phyloP scores from a whole-genome alignment of 2,329 filamentous ascomycete genomes.

The Venturia oleaginea region DNA sequence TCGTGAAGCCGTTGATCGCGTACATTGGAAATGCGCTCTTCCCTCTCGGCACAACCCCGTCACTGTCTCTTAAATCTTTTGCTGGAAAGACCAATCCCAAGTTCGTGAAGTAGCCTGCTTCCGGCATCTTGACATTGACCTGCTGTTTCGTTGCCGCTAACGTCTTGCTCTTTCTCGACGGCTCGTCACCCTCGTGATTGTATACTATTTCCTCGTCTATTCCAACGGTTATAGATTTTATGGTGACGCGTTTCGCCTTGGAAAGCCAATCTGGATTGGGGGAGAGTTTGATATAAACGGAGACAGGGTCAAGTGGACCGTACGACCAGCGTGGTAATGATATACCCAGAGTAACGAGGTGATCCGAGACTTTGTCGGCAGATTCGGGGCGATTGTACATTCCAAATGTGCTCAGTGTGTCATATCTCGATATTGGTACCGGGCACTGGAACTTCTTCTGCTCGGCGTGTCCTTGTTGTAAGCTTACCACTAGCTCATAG shows the following conservation, averaged over 20 bases:
- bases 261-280: conserved; percentile 86
- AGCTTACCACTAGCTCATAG: conserved; percentile 92
- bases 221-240: conserved; percentile 84
- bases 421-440: conserved; percentile 84
- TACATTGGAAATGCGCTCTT: conserved; percentile 86
- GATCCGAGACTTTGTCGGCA: conserved; percentile 76
- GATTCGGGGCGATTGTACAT: conserved; percentile 98
- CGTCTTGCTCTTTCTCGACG: conserved; percentile 79
- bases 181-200: conserved; percentile 94
- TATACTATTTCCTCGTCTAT: conserved; percentile 99
- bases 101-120: conserved; percentile 87
- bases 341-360: conserved; percentile 83
- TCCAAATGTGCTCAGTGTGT: conserved; percentile 94
- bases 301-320: conserved; percentile 87
- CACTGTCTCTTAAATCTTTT: conserved; percentile 76
- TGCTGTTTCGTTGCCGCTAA: conserved; percentile 74
- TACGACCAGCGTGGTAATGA: conserved; percentile 95
- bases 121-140: conserved; percentile 77
- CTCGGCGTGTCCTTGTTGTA: conserved; percentile 79
- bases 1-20: conserved; percentile 83
- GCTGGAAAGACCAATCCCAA: conserved; percentile 83
- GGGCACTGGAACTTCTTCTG: conserved; percentile 90
- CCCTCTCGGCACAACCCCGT: conserved; percentile 77
- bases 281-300: conserved; percentile 87
- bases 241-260: conserved; percentile 86